A percentile compares a stretch with the other conserved stretches of the same genome.
phyloP scores from a whole-genome alignment of 2,329 filamentous ascomycete genomes.

The Lecanicillium sp. region DNA sequence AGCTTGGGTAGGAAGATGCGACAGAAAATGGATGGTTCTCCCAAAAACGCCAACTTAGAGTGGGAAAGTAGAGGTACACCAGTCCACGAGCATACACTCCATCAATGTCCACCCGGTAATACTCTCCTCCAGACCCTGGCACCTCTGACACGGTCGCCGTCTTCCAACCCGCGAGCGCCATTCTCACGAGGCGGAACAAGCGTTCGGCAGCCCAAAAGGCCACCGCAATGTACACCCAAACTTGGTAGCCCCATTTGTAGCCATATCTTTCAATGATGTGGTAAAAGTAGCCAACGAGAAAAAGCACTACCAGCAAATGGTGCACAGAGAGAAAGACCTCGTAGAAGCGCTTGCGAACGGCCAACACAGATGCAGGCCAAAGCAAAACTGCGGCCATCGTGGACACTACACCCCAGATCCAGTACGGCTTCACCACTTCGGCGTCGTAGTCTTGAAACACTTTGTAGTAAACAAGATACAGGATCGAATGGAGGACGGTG shows the following conservation, averaged over 20 bases:
- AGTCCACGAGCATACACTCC: slow-evolving; percentile 16
- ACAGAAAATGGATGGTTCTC: slow-evolving; percentile 29
- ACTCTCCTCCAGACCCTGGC: slow-evolving; percentile 18
- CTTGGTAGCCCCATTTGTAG: slow-evolving; percentile 29
- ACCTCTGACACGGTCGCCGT: slow-evolving; percentile 17
- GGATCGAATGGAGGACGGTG: slow-evolving; percentile 46
- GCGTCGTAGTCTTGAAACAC: slow-evolving; percentile 14
- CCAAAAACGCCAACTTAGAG: slow-evolving; percentile 26
- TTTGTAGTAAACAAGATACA: slow-evolving; percentile 21
- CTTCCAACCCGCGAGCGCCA: slow-evolving; percentile 14
- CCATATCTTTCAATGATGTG: slow-evolving; percentile 26
- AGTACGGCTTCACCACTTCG: slow-evolving; percentile 20
- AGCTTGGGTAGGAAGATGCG: slow-evolving; percentile 2
- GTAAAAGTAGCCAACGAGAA: slow-evolving; percentile 25
- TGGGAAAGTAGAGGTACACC: slow-evolving; percentile 27
- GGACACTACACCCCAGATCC: slow-evolving; percentile 25
- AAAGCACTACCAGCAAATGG: slow-evolving; percentile 21
- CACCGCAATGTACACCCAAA: slow-evolving; percentile 23
- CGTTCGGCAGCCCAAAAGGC: slow-evolving; percentile 24
- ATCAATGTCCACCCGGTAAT: slow-evolving; percentile 22
- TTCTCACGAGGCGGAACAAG: slow-evolving; percentile 17
- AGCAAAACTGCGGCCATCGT: slow-evolving; percentile 19
- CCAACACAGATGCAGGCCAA: slow-evolving; percentile 17
- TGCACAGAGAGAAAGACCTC: slow-evolving; percentile 26
- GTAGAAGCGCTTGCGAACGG: slow-evolving; percentile 21